A percentile compares a stretch with the other conserved stretches of the same genome.
These are phyloP conservation scores for Sodiomyces alkalinus DNA, from an alignment of 2,329 filamentous ascomycete species.

Conservation along the genomic window DNA sequence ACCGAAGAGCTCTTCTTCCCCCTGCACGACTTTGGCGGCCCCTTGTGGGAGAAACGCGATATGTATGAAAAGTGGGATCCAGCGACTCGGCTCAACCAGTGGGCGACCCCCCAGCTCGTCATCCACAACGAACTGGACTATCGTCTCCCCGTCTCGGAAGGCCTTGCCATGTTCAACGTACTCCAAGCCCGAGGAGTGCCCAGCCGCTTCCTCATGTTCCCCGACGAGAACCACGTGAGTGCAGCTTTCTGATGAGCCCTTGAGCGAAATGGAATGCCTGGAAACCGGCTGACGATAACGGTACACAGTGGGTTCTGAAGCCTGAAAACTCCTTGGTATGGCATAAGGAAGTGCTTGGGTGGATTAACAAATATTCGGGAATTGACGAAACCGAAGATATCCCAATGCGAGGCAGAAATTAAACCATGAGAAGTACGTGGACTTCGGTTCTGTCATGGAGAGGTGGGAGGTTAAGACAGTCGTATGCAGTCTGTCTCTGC, in stretches of 20 bases:
- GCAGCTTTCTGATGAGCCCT: conserved; percentile 8
- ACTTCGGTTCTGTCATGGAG: no score
- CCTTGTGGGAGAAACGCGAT: conserved; percentile 44
- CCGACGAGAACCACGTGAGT: conserved; percentile 51
- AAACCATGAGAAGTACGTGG: no score
- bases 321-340: conserved; percentile 83
- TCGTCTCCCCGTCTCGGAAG: conserved; percentile 71
- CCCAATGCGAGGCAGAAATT: no score
- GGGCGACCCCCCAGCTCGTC: conserved; percentile 70
- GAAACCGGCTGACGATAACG: conserved; percentile 2
- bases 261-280: neutral
- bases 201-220: conserved; percentile 67
- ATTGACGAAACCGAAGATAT: conserved; percentile 17
- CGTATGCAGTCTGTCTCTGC: no score
- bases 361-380: conserved; percentile 51
- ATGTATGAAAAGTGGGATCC: conserved; percentile 59
- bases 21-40: conserved; percentile 50
- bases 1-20: conserved; percentile 60
- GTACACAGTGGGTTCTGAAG: conserved; percentile 63
- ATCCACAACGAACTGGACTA: conserved; percentile 90
- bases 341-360: conserved; percentile 74
- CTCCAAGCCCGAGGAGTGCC: conserved; percentile 61
- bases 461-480: no score
- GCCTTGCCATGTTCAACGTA: conserved; percentile 72
- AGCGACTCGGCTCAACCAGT: conserved; percentile 46